Conservation (phyloP, 345 rosid species). For the Durio zibethinus region DNA sequence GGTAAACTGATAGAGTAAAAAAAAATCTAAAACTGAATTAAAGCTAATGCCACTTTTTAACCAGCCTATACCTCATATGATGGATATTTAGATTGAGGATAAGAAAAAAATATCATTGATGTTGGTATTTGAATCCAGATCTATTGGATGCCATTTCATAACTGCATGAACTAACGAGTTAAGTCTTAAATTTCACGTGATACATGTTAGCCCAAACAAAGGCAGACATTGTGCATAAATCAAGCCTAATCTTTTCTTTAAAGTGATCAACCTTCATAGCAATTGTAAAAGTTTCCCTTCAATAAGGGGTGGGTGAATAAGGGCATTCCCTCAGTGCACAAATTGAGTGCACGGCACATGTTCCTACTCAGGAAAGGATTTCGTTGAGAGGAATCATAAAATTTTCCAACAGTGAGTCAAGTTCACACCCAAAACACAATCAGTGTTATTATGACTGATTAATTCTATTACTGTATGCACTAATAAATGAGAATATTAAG, state of each 20-base stretch:
- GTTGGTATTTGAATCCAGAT: no score
- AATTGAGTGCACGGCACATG: conserved; percentile 1
- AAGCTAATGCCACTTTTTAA: background rate
- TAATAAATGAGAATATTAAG: no score
- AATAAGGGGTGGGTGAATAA: background rate
- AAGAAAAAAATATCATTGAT: no score
- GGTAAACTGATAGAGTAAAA: background rate
- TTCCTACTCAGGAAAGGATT: background rate
- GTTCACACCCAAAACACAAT: background rate
- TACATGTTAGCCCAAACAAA: background rate
- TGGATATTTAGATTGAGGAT: no score
- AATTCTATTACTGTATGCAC: no score
- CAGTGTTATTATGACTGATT: background rate
- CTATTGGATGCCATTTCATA: no score
- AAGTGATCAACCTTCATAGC: background rate
- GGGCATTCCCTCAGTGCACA: background rate
- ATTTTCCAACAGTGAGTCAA: background rate
- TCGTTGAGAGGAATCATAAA: background rate
- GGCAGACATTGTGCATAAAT: background rate
- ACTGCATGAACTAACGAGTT: no score
- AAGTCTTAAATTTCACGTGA: no score
- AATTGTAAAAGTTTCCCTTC: background rate
- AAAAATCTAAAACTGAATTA: background rate
- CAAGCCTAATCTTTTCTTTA: background rate
- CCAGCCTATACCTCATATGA: background rate